phyloP scores from a whole-genome alignment of 345 rosid species.

The Eucalyptus sp. region DNA sequence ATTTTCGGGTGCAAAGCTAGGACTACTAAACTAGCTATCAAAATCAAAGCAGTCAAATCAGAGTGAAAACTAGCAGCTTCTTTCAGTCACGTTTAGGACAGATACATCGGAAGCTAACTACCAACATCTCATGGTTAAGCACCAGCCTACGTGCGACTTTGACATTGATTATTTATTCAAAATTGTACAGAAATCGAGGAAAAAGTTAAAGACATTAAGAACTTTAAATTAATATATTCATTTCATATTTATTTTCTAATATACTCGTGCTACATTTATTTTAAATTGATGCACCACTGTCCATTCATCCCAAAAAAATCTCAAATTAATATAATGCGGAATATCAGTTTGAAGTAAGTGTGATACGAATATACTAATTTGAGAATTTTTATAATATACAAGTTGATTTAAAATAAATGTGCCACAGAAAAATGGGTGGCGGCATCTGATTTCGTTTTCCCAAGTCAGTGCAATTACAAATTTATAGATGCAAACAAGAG shows the following conservation, averaged over 20 bases:
- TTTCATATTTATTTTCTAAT: too few species aligned
- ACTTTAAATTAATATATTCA: too few species aligned
- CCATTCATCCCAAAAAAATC: neutral
- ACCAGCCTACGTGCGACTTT: neutral
- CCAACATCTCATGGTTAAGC: neutral
- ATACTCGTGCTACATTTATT: fast-evolving
- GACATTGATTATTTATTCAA: neutral
- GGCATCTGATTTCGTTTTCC: too few species aligned
- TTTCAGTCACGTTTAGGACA: neutral
- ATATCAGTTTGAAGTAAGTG: neutral
- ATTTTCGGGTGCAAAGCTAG: neutral
- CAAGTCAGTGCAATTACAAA: neutral
- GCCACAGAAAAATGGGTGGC: neutral
- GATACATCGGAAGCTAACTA: neutral
- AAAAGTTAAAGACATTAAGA: neutral
- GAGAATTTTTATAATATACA: neutral
- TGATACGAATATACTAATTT: fast-evolving
- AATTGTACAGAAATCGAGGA: neutral
- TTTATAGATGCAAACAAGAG: neutral
- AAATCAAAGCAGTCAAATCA: neutral
- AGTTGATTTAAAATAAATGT: too few species aligned
- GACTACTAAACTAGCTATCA: neutral
- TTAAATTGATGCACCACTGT: neutral
- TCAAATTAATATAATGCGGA: fast-evolving
- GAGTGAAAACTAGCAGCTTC: neutral